Conservation (phyloP, 768 basidiomycete genomes). For the Auricularia cornea region DNA sequence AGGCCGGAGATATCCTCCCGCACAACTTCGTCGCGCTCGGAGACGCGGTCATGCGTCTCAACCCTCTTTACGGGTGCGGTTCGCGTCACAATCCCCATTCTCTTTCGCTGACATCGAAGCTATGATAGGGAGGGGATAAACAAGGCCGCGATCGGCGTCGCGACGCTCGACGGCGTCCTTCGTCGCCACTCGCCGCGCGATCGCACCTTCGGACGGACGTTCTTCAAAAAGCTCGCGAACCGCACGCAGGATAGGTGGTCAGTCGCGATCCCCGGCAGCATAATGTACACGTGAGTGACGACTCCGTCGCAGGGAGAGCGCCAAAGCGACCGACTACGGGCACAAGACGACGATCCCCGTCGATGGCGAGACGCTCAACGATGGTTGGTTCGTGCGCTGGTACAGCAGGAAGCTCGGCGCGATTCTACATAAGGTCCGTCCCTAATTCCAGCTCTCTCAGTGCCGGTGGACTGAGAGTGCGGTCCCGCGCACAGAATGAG, state of each 20-base stretch:
- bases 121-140: not conserved
- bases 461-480: too few species aligned
- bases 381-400: not conserved
- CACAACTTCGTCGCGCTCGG: conserved; percentile 28
- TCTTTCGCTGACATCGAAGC: not conserved
- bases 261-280: not conserved
- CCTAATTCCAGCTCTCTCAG: too few species aligned
- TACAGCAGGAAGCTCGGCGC: not conserved
- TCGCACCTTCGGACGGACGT: not conserved
- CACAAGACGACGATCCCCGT: not conserved
- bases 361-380: not conserved
- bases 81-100: too few species aligned
- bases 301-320: not conserved
- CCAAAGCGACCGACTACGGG: not conserved
- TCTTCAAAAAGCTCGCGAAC: not conserved
- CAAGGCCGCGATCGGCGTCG: not conserved
- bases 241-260: not conserved
- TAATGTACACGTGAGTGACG: not conserved
- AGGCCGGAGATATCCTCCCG: conserved; percentile 17
- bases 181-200: not conserved
- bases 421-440: not conserved
- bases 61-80: conserved; percentile 14
- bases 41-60: conserved; percentile 24
- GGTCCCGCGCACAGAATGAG: too few species aligned
- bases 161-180: not conserved